Base-by-base conservation (phyloP, 2,329 filamentous ascomycete species). In the Aspergillus thermomutatus region DNA sequence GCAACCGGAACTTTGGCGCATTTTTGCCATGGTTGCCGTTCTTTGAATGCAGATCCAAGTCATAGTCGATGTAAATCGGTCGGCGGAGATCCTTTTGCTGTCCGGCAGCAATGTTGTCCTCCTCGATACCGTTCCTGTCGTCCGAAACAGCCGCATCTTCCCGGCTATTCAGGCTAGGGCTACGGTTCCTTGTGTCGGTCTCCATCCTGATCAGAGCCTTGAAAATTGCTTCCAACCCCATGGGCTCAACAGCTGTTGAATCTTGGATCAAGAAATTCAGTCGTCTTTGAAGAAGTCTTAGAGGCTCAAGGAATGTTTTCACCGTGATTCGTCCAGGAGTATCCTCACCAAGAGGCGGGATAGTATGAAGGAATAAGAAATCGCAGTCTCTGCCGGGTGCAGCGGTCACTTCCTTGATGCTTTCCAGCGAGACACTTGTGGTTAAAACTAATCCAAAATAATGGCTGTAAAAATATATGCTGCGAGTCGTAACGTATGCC, bases 401-500 rank as follows among this genome's bases (percentile, higher is more conserved):
- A 40, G 90, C 90, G 25, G 91, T 97, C 45, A 97, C 91, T 73
- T 97, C 94, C 8, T 86, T 86, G 55, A 99, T 91, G 21, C 83
- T 86, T 54, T 87, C 83, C 56, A 99, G 80, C 54, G 83, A 86
- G 51, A 95, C 85, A 17, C 85, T 85, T 51, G 92, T 93, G 1
- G 93, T 90, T 37, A 96, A 82, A 0, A 97, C 89, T 5, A 99
- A 82, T 5, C 94, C 94, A 71, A 97, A 87, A 69, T 97, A 90
- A 68, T 97, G 90, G 66, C 92, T 95, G 75, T 97, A 99, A 70
- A 99, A 97, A 73, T 96, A 97, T 71, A 99, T 87, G 62, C 92
- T 89, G 60, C 88, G 87, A 0, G 88, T 82, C 0, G 93, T 97
- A 58, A 96, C 87, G 71, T 95, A 99, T 25, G 96, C 87, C 53